Percentiles rank a stretch among this genome's conserved stretches.
These are phyloP conservation scores for Penicillium coprophilum DNA, from an alignment of 495 filamentous ascomycete species.

Conservation along the genomic window DNA sequence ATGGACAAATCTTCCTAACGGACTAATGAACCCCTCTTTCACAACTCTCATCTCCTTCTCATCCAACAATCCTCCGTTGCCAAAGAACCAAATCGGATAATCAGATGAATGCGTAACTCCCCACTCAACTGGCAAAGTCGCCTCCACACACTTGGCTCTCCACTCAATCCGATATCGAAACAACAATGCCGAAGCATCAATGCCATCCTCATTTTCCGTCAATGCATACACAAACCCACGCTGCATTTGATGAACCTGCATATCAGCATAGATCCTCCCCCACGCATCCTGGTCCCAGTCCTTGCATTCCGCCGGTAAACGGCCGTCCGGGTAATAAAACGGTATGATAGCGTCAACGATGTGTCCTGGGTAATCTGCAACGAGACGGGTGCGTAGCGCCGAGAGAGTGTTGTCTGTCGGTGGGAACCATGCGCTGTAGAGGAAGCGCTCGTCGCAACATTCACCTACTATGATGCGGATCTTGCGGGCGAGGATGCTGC, in stretches of 20 bases:
- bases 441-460: constrained; percentile 52
- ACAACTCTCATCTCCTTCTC: constrained; percentile 45
- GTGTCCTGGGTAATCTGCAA: constrained; percentile 51
- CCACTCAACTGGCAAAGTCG: constrained; percentile 45
- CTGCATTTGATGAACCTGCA: constrained; percentile 54
- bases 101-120: constrained; percentile 59
- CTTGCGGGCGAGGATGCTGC: constrained; percentile 38
- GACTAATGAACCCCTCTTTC: constrained; percentile 38
- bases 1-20: constrained; percentile 46
- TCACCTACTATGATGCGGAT: constrained; percentile 56
- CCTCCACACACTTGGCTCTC: constrained; percentile 45
- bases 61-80: constrained; percentile 43
- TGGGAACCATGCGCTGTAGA: constrained; percentile 49
- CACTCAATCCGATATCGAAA: constrained; percentile 53
- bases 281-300: constrained; percentile 50
- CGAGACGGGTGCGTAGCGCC: constrained; percentile 45
- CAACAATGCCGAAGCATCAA: constrained; percentile 31
- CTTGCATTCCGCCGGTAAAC: constrained; percentile 28
- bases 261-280: constrained; percentile 56
- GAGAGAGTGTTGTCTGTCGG: constrained; percentile 37
- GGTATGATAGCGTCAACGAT: constrained; percentile 44
- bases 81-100: constrained; percentile 58
- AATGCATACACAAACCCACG: constrained; percentile 41
- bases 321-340: constrained; percentile 43
- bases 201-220: constrained; percentile 22